These are phyloP conservation scores for Pseudogymnoascus sp. DNA, from an alignment of 2,329 filamentous ascomycete species.

Conservation along the genomic window DNA sequence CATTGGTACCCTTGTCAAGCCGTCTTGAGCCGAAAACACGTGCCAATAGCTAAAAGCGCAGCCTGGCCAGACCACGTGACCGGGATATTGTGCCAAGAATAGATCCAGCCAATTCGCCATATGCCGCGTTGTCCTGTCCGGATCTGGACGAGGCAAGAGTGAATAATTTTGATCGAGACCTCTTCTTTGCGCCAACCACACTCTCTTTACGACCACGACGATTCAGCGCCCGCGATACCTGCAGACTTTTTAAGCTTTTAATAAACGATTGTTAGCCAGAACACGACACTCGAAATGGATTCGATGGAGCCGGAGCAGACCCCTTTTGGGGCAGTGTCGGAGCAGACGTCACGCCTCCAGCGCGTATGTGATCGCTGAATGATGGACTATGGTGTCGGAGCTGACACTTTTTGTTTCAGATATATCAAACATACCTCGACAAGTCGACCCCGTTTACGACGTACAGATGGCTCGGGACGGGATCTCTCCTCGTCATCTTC, in stretches of 20 bases:
- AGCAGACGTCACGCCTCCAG: constrained; percentile 70
- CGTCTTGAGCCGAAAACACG: constrained; percentile 8
- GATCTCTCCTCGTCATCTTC: constrained; percentile 66
- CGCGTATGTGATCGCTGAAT: constrained; percentile 48
- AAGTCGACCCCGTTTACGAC: constrained; percentile 81
- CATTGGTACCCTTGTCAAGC: constrained; percentile 2
- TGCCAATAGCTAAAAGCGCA: background rate
- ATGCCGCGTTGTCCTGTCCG: constrained; percentile 8
- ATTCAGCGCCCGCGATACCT: background rate
- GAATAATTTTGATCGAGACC: constrained; percentile 5
- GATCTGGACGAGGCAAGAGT: background rate
- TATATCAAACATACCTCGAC: constrained; percentile 92
- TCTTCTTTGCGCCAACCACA: constrained; percentile 3
- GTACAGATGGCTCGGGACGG: constrained; percentile 89
- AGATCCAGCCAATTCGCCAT: background rate
- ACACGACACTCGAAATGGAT: constrained; percentile 54
- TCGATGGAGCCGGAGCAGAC: constrained; percentile 79
- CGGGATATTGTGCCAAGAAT: constrained; percentile 1
- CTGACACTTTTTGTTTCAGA: constrained; percentile 42
- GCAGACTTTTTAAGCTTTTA: background rate
- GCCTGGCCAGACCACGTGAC: constrained; percentile 2
- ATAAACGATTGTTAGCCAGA: constrained; percentile 1
- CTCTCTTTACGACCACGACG: background rate
- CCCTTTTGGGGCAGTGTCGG: constrained; percentile 81
- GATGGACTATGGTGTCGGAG: constrained; percentile 2